Evolutionary conservation across 768 basidiomycete species (phyloP).

Genomic region (Austroboletus eburneus): DNA sequence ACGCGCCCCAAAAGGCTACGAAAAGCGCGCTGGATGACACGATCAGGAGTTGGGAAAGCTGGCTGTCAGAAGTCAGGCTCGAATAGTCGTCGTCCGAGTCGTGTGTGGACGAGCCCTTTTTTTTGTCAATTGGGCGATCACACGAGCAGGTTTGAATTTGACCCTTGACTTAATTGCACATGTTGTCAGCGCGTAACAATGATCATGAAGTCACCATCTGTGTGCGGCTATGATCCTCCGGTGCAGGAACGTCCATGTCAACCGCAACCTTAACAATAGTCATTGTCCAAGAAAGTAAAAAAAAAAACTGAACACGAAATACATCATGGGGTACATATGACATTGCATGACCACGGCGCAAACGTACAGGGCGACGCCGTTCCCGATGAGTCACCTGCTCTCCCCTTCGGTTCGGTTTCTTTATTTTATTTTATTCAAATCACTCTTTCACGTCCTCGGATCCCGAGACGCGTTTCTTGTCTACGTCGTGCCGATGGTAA

Average conservation of each 20-base stretch:
- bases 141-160: background rate
- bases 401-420: background rate
- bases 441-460: slow-evolving; percentile 11
- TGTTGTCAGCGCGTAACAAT: background rate
- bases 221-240: too few species aligned
- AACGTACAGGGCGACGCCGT: too few species aligned
- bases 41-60: slow-evolving; percentile 27
- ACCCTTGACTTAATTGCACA: background rate
- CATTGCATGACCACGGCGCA: too few species aligned
- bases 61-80: slow-evolving; percentile 27
- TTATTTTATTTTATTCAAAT: background rate
- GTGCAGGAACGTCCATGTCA: background rate
- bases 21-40: slow-evolving; percentile 7
- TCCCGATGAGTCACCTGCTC: too few species aligned
- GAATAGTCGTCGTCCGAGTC: too few species aligned
- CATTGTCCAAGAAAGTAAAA: too few species aligned
- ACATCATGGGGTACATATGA: too few species aligned
- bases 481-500: slow-evolving; percentile 22
- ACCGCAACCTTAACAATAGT: background rate
- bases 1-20: background rate
- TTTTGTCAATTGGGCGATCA: background rate
- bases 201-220: too few species aligned
- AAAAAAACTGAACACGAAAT: too few species aligned
- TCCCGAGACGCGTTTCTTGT: slow-evolving; percentile 20
- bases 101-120: background rate